Conservation (phyloP, 2,329 filamentous ascomycete species). For the Aspergillus latus region DNA sequence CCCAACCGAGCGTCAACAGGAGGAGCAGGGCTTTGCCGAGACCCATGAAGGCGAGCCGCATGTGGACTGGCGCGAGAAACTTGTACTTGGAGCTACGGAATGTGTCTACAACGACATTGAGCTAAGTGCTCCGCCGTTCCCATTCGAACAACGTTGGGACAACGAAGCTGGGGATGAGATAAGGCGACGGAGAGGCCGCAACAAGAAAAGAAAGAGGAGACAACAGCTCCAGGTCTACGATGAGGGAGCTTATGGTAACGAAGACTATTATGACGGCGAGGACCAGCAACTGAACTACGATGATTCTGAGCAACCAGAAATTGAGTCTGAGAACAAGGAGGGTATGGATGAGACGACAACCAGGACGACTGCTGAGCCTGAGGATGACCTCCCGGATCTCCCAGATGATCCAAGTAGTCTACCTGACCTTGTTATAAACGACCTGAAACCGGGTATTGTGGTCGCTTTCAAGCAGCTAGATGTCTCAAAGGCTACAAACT, state of each 20-base stretch:
- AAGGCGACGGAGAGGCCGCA: constrained; percentile 37
- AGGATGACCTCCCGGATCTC: constrained; percentile 50
- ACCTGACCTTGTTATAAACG: constrained; percentile 45
- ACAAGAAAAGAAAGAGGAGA: constrained; percentile 46
- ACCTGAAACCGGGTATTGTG: constrained; percentile 39
- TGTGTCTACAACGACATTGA: constrained; percentile 70
- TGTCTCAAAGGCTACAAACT: constrained; percentile 48
- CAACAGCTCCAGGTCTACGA: constrained; percentile 53
- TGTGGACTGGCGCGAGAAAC: constrained; percentile 71
- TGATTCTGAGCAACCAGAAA: constrained; percentile 37
- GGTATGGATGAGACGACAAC: constrained; percentile 19
- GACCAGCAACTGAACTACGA: constrained; percentile 42
- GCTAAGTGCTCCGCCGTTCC: constrained; percentile 78
- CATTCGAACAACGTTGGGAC: constrained; percentile 88
- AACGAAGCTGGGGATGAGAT: constrained; percentile 62
- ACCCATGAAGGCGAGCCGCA: constrained; percentile 48
- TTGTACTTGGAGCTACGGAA: constrained; percentile 77
- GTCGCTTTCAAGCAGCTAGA: constrained; percentile 51
- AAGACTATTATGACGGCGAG: constrained; percentile 35
- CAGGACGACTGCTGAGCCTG: constrained; percentile 41
- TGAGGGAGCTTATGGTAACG: constrained; percentile 44
- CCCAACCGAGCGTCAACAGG: constrained; percentile 19
- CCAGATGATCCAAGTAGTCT: constrained; percentile 63
- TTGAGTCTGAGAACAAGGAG: constrained; percentile 14
- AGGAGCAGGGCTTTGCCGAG: constrained; percentile 24